These are phyloP conservation scores for Rhamnella rubrinervis DNA, from an alignment of 331 rosid genomes.

Conservation along the genomic window DNA sequence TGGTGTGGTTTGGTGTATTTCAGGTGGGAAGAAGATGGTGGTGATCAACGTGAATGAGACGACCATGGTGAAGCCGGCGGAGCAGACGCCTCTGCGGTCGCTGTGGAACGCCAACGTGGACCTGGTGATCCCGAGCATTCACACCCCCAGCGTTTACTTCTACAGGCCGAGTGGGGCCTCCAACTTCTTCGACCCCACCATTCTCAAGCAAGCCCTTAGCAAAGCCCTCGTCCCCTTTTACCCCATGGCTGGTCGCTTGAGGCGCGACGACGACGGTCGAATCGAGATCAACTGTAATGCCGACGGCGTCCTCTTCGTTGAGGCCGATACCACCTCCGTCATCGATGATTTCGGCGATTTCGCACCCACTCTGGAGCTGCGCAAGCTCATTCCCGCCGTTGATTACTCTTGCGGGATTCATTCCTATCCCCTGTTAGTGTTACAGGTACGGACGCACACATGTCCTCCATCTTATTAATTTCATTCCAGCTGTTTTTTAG, in stretches of 20 bases:
- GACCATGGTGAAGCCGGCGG: slow-evolving; percentile 61
- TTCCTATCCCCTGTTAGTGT: slow-evolving; percentile 52
- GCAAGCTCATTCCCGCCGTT: slow-evolving; percentile 70
- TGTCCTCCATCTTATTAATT: background rate
- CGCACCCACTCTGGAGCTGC: slow-evolving; percentile 75
- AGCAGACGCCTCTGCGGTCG: slow-evolving; percentile 35
- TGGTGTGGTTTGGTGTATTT: no score
- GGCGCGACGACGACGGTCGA: slow-evolving; percentile 38
- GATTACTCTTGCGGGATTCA: slow-evolving; percentile 70
- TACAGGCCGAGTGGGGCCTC: slow-evolving; percentile 26
- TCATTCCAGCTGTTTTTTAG: no score
- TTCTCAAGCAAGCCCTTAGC: slow-evolving; percentile 40
- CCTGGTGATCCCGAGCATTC: slow-evolving; percentile 34
- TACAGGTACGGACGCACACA: slow-evolving; percentile 15
- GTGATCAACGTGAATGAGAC: slow-evolving; percentile 40
- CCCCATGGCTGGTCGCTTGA: slow-evolving; percentile 48
- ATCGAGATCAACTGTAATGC: slow-evolving; percentile 59
- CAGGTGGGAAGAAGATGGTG: slow-evolving; percentile 27
- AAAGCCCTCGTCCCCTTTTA: slow-evolving; percentile 47
- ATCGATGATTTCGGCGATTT: slow-evolving; percentile 80
- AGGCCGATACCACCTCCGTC: slow-evolving; percentile 49
- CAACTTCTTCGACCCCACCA: slow-evolving; percentile 27
- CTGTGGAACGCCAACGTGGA: slow-evolving; percentile 50
- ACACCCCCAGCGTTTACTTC: slow-evolving; percentile 48
- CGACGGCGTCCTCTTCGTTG: slow-evolving; percentile 74